Evolutionary conservation across 192 early-diverging fungal species (phyloP).

Genomic region (Entomortierella parvispora): DNA sequence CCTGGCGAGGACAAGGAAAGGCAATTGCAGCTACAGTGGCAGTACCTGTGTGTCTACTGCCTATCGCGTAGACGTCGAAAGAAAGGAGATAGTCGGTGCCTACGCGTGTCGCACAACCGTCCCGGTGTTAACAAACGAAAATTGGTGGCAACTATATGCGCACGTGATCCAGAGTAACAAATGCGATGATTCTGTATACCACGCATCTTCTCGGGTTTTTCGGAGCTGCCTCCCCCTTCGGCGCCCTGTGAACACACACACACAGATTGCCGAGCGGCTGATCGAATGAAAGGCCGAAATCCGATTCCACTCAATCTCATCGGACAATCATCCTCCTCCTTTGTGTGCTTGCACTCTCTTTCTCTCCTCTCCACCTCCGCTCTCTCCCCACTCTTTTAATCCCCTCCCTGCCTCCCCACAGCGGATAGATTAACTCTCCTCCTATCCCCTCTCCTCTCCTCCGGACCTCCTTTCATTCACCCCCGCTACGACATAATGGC

Average conservation of each 20-base stretch:
- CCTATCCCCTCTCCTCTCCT: not conserved
- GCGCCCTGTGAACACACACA: no score
- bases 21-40: no score
- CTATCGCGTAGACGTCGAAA: no score
- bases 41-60: no score
- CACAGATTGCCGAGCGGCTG: not conserved
- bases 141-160: no score
- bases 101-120: not conserved
- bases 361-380: not conserved
- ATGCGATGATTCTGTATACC: no score
- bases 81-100: no score
- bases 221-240: no score
- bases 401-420: not conserved
- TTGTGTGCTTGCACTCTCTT: not conserved
- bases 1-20: no score
- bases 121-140: no score
- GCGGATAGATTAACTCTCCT: not conserved
- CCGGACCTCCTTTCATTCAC: not conserved
- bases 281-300: not conserved
- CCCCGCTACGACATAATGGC: conserved; percentile 16
- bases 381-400: not conserved
- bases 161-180: not conserved
- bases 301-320: not conserved
- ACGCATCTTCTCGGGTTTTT: no score
- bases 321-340: conserved; percentile 6